Percentiles rank a stretch among this genome's conserved stretches.
Evolutionary conservation across 495 filamentous ascomycete genomes (phyloP).

Genomic region (Hypoxylon trugodes): DNA sequence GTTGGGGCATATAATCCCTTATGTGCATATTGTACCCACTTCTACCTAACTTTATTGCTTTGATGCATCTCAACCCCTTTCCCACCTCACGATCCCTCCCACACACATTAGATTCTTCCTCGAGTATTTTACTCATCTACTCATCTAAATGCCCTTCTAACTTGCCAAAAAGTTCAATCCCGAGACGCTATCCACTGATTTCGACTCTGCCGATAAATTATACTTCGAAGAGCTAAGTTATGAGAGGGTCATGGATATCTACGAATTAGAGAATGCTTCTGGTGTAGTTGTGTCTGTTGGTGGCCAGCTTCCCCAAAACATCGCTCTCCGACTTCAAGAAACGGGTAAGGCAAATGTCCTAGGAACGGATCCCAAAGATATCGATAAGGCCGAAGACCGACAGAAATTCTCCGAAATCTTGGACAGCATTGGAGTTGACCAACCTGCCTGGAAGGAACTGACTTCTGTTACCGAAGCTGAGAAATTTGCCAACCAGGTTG

Average conservation of each 20-base stretch:
- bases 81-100: no score
- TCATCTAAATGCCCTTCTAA: conserved; percentile 29
- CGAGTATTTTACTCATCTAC: no score
- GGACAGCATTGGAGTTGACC: conserved; percentile 92
- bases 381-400: conserved; percentile 95
- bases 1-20: no score
- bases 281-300: conserved; percentile 96
- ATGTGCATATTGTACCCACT: no score
- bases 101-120: no score
- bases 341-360: conserved; percentile 87
- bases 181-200: conserved; percentile 89
- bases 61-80: no score
- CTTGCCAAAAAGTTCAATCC: conserved; percentile 68
- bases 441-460: conserved; percentile 97
- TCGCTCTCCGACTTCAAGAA: conserved; percentile 93
- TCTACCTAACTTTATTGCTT: no score
- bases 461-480: conserved; percentile 89
- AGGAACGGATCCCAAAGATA: conserved; percentile 90
- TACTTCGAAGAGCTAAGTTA: conserved; percentile 99
- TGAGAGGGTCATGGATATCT: conserved; percentile 98
- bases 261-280: conserved; percentile 85
- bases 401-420: conserved; percentile 99
- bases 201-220: conserved; percentile 90
- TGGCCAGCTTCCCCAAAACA: conserved; percentile 96
- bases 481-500: conserved; percentile 85